Percentiles rank a stretch among this genome's conserved stretches.
phyloP scores from a whole-genome alignment of 805 yeast genomes.

The Ogataea neopini region DNA sequence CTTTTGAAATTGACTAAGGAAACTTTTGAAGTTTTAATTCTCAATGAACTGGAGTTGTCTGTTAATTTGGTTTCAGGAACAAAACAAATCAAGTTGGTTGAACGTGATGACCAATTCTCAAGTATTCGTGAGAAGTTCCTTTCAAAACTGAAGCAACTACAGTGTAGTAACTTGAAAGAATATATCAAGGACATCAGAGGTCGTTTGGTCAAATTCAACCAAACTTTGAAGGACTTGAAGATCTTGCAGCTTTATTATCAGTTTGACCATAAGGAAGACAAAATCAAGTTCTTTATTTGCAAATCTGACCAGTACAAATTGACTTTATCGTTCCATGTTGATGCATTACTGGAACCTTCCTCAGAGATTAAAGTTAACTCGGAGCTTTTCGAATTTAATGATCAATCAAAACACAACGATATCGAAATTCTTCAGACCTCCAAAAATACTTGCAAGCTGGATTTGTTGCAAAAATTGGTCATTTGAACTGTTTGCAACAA shows the following conservation, averaged over 20 bases:
- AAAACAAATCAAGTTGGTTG: background rate
- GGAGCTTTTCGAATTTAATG: conserved; percentile 5
- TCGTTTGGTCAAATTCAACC: conserved; percentile 9
- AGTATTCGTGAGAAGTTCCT: conserved; percentile 6
- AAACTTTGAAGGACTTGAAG: conserved; percentile 13
- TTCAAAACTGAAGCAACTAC: background rate
- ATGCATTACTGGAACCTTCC: conserved; percentile 12
- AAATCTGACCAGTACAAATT: conserved; percentile 17
- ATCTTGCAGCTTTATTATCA: conserved; percentile 15
- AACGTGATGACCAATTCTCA: conserved; percentile 4
- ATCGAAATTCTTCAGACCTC: conserved; percentile 9
- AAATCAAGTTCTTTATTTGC: conserved; percentile 8
- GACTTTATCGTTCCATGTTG: conserved; percentile 7
- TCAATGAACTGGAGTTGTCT: conserved; percentile 8
- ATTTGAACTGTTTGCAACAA: background rate
- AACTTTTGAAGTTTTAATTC: conserved; percentile 7
- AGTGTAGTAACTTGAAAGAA: conserved; percentile 7
- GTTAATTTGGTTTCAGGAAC: conserved; percentile 10
- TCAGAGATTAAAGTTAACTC: conserved; percentile 8
- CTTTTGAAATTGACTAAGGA: conserved; percentile 11
- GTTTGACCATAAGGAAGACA: conserved; percentile 4
- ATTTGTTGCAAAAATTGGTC: conserved; percentile 11
- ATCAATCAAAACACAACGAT: background rate
- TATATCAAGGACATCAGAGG: conserved; percentile 8
- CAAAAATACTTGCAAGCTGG: conserved; percentile 6